phyloP scores from a whole-genome alignment of 768 basidiomycete species.

The Auricularia sp. region DNA sequence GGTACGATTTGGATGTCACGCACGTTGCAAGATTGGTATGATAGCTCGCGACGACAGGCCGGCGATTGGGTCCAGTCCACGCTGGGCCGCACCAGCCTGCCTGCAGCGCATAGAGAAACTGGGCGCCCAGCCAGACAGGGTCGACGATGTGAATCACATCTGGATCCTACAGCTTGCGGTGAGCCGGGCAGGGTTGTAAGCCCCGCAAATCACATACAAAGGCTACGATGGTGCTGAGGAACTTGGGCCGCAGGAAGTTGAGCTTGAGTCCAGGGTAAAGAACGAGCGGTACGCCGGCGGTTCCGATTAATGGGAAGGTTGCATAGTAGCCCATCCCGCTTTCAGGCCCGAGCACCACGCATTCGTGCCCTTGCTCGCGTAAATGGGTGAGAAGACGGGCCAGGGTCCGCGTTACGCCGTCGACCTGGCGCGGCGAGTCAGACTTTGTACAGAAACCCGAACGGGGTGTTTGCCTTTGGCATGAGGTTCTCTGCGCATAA shows the following conservation, averaged over 20 bases:
- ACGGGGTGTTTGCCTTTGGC: slow-evolving; percentile 18
- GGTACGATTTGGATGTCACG: slow-evolving; percentile 11
- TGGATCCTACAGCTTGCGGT: slow-evolving; percentile 15
- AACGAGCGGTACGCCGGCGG: slow-evolving; percentile 27
- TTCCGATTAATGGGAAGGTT: slow-evolving; percentile 30
- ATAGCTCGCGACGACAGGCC: slow-evolving; percentile 28
- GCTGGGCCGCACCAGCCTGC: slow-evolving; percentile 26
- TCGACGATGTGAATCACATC: slow-evolving; percentile 37
- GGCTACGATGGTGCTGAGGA: slow-evolving; percentile 25
- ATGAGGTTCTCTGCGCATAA: slow-evolving; percentile 26
- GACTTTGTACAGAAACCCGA: background rate
- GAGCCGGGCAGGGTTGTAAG: background rate
- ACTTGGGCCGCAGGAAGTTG: slow-evolving; percentile 33
- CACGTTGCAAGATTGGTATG: slow-evolving; percentile 27
- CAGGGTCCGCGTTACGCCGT: slow-evolving; percentile 36
- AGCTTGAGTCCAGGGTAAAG: slow-evolving; percentile 29
- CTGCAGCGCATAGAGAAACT: slow-evolving; percentile 30
- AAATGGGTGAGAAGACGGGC: slow-evolving; percentile 33
- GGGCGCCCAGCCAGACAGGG: slow-evolving; percentile 38
- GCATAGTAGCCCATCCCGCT: slow-evolving; percentile 20
- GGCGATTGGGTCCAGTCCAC: slow-evolving; percentile 1
- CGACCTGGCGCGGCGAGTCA: slow-evolving; percentile 16
- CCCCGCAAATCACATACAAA: slow-evolving; percentile 14
- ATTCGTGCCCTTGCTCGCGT: slow-evolving; percentile 29
- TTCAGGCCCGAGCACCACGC: slow-evolving; percentile 32